Evolutionary conservation across 257 asterid genomes (phyloP).

Genomic region (Penstemon newberryi): DNA sequence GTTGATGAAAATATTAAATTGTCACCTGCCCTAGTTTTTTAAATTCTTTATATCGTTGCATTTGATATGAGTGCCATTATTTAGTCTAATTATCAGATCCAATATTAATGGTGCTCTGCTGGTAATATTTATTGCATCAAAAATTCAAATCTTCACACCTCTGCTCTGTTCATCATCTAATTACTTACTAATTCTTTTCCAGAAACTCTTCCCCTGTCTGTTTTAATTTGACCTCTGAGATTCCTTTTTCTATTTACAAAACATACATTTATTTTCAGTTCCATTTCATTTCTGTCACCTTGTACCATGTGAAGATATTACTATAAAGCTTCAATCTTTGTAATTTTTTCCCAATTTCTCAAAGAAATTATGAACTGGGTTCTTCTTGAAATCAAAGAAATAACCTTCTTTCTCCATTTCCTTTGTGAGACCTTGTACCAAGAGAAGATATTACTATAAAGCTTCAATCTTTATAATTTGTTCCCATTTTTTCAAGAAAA

Average conservation of each 20-base stretch:
- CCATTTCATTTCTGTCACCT: background rate
- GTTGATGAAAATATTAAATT: constrained; percentile 41
- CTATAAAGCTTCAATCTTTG: constrained; percentile 40
- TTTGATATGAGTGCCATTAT: constrained; percentile 27
- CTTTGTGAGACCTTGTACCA: constrained; percentile 8
- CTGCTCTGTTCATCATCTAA: constrained; percentile 44
- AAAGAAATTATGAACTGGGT: constrained; percentile 35
- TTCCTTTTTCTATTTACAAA: constrained; percentile 36
- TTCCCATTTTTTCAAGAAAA: constrained; percentile 21
- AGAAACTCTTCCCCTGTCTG: constrained; percentile 29
- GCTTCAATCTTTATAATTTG: constrained; percentile 36
- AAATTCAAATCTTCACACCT: constrained; percentile 36
- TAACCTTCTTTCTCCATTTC: constrained; percentile 29
- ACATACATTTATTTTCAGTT: constrained; percentile 12
- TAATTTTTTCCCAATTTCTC: constrained; percentile 13
- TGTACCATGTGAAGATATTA: constrained; percentile 18
- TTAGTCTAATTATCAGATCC: constrained; percentile 36
- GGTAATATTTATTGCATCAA: constrained; percentile 44
- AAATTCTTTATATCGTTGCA: constrained; percentile 16
- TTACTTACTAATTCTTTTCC: too few relatives aligned
- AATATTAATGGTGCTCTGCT: constrained; percentile 41
- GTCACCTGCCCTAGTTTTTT: constrained; percentile 21
- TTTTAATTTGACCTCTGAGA: constrained; percentile 54
- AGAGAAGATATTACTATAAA: constrained; percentile 27
- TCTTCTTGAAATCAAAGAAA: constrained; percentile 40